These are phyloP conservation scores for Stereum hirsutum DNA, from an alignment of 1,284 basidiomycete species.

Conservation along the genomic window DNA sequence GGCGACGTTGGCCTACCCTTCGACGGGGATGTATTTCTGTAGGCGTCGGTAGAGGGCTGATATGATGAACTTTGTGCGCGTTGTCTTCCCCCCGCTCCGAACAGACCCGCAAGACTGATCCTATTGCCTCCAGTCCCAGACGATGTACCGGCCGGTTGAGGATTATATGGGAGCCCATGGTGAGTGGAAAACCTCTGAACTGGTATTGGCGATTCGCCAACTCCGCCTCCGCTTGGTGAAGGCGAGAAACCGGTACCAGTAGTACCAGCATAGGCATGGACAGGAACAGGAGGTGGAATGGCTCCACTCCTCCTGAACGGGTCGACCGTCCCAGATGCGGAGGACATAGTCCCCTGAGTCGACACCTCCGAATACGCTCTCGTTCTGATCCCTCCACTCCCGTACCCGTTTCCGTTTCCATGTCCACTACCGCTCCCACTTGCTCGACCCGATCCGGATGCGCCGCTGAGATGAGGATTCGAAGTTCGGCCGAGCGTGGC, in stretches of 20 bases:
- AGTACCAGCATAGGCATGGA: too few relatives aligned
- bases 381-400: neutral
- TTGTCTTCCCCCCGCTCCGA: neutral
- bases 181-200: constrained; percentile 14
- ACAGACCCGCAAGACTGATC: neutral
- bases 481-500: neutral
- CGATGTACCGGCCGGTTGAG: constrained; percentile 4
- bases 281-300: neutral
- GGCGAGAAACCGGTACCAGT: neutral
- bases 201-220: constrained; percentile 51
- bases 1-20: neutral
- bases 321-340: neutral
- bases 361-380: neutral
- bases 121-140: constrained; percentile 1
- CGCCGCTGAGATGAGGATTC: neutral
- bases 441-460: neutral
- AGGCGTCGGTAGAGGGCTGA: neutral
- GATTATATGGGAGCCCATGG: too few relatives aligned
- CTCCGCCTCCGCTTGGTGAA: constrained; percentile 38
- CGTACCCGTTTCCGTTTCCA: neutral
- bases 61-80: neutral
- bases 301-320: neutral
- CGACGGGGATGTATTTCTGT: neutral
- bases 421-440: too few relatives aligned
- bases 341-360: neutral